Base-by-base conservation (phyloP, 345 rosid genomes). In the Syzygium aqueum region DNA sequence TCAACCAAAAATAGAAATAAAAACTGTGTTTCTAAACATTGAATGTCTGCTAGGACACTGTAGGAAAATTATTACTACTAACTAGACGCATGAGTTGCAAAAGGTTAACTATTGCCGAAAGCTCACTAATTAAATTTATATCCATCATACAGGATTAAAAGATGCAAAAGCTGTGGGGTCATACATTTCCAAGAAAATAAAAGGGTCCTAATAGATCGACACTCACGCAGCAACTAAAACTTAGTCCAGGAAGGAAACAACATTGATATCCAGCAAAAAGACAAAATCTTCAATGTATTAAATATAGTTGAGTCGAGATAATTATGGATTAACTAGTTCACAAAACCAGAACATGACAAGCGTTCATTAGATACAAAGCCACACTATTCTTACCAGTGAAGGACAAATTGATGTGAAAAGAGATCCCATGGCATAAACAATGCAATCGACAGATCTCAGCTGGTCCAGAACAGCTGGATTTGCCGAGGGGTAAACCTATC, bases 331-430 rank as follows among this genome's bases (percentile, higher is more conserved):
- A 57, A 63, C 49, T 37, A 65, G 84, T 52, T 51, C 63, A 50
- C 49, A 53, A 51, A n/a, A 53, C 53, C 57, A 51, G 51, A 15
- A 46, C 40, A 49, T 10, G 33, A 21, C 23, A 16, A 84, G 52
- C 27, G 56, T 27, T 27, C 77, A 3, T 33, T 46, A 13, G 73
- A 11, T 30, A 49, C 5, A 22, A 65, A n/a, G 27, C 50, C 82
- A 15, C 86, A 86, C 51, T 21, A 87, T 65, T 63, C 86, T 90
- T 90, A 97, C 99, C 96, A 96, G 59, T 52, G 99, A 96, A 56
- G 99, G 98, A 92, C 99, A 97, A 85, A 96, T 87, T 86, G 99
- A 97, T 87, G 98, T 96, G 89, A 97, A 97, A n/a, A 97, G 93
- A 54, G 99, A 97, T 46, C 98, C 99, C 99, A 97, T 97, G 53